Conservation (phyloP, 176 grass and related monocot species). For the Paspalum vaginatum region DNA sequence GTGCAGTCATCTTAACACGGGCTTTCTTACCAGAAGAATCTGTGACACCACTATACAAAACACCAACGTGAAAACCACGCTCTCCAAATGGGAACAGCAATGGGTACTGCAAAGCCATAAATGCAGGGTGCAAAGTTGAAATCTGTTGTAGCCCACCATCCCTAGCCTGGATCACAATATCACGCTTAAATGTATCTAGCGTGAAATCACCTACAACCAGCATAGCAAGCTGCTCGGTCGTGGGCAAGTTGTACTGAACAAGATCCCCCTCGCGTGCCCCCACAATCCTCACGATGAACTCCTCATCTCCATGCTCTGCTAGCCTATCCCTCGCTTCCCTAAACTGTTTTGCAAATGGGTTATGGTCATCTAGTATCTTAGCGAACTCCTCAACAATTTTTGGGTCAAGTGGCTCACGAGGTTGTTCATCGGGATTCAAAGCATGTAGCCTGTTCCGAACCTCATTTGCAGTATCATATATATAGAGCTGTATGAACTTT, state of each 20-base stretch:
- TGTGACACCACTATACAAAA: background rate
- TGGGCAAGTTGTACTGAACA: background rate
- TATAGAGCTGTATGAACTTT: background rate
- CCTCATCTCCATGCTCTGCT: background rate
- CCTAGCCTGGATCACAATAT: background rate
- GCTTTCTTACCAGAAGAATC: background rate
- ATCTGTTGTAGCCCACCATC: background rate
- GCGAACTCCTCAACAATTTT: rapidly evolving
- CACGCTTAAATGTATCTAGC: background rate
- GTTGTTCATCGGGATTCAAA: no score
- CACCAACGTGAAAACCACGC: background rate
- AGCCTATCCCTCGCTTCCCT: background rate
- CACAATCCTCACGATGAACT: background rate
- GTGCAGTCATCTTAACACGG: background rate
- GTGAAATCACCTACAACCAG: background rate
- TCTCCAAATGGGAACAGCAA: background rate
- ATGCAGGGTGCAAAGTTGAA: background rate
- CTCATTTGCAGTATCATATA: background rate
- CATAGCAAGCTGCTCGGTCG: background rate
- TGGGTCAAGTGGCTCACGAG: rapidly evolving
- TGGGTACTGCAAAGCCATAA: background rate
- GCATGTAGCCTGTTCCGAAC: background rate
- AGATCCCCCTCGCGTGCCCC: background rate
- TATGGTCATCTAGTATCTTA: background rate
- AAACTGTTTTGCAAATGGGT: background rate